Base-by-base conservation (phyloP, 495 filamentous ascomycete genomes). In the Glutinoglossum americanum region DNA sequence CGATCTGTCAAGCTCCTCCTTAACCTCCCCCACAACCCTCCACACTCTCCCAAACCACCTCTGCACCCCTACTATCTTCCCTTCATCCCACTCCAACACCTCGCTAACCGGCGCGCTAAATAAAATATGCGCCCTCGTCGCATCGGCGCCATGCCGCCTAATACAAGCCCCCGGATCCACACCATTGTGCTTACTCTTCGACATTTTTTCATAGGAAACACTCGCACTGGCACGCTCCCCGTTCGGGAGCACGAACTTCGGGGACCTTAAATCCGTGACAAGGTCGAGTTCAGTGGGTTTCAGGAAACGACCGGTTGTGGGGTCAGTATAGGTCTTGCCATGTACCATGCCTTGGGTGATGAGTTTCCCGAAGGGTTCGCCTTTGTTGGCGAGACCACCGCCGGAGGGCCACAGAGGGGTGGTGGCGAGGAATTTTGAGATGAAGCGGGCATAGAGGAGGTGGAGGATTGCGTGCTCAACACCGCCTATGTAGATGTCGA, bases 271-370 rank as follows among this genome's bases (percentile, higher is more conserved):
- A 47, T 76, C 71, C 10, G 71, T 76, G 13, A 17, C 19, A 13
- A 82, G 62, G 59, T 89, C 82, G 17, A 94, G 71, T 64, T 93
- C 88, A 3, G 80, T 75, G 0, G 85, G 84, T 56, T 80, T 85
- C 11, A 94, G 72, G 71, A 93, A 90, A 23, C 78, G 76, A 11
- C 85, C 85, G 0, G 76, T 92, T 0, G 71, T 64, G 0, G 88
- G 85, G 62, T 93, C 84, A 7, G 74, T 76, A 64, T 79, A 89
- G 0, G 88, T 94, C 63, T 80, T 85, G 28, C 88, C 88, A 61
- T 92, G 87, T 0, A 94, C 88, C 88, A 94, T 94, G 15, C 88
- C 88, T 67, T 94, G 88, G 9, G 85, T 84, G 37, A 93, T 76
- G 10, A 94, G 77, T 15, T 74, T 73, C 62, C 80, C 82, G 73